A percentile compares a stretch with the other conserved stretches of the same genome.
Conservation (phyloP, 163 green algal genomes). For the Chloroidium sp. region DNA sequence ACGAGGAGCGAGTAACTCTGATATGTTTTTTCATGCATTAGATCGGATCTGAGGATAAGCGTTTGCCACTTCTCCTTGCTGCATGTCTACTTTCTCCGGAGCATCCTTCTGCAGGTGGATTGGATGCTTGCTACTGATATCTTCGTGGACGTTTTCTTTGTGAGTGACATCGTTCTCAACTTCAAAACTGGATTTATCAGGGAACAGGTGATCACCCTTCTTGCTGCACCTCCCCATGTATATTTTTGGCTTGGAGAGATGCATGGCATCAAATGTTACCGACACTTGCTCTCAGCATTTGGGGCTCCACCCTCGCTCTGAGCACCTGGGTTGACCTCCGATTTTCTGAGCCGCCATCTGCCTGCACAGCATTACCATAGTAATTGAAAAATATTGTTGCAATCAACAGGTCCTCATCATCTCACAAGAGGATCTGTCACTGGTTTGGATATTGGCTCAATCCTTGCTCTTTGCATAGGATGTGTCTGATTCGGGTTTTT, state of each 20-base stretch:
- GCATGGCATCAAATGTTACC: neutral
- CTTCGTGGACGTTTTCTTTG: conserved; percentile 28
- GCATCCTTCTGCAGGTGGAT: conserved; percentile 10
- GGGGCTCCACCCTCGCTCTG: too few species aligned
- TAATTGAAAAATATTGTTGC: too few species aligned
- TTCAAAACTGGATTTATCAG: conserved; percentile 36
- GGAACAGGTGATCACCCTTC: conserved; percentile 13
- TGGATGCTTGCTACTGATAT: conserved; percentile 27
- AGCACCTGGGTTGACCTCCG: too few species aligned
- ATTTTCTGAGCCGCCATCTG: too few species aligned
- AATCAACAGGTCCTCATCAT: too few species aligned
- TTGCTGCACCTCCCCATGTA: too few species aligned
- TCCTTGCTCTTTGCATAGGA: too few species aligned
- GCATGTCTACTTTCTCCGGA: neutral
- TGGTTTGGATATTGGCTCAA: too few species aligned
- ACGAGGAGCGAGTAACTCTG: neutral
- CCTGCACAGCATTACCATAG: too few species aligned
- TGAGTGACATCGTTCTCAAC: conserved; percentile 31
- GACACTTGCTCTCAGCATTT: neutral
- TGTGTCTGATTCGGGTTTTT: neutral
- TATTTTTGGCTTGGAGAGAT: neutral
- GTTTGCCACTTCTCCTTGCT: neutral
- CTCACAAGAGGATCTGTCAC: too few species aligned
- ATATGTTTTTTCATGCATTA: neutral
- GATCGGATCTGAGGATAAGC: neutral